These are phyloP conservation scores for Lichtheimia ramosa DNA, from an alignment of 371 early-diverging fungal genomes.

Conservation along the genomic window DNA sequence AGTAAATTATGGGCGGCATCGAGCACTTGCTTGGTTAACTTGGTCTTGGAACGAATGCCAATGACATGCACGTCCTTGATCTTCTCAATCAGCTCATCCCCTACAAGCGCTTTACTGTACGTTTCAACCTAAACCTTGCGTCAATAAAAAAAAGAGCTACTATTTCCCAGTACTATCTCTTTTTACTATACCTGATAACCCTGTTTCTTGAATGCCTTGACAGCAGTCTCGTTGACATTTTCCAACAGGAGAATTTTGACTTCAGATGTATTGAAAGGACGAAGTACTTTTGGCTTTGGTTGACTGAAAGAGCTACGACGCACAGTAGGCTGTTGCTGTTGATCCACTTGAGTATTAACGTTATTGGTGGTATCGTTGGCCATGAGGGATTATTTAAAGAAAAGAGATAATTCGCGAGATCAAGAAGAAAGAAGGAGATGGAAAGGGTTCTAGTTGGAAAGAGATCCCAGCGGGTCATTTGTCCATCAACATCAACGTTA, in stretches of 20 bases:
- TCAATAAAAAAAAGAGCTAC: too few relatives aligned
- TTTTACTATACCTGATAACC: conserved; percentile 82
- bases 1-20: conserved; percentile 85
- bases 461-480: too few relatives aligned
- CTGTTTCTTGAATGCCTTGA: conserved; percentile 77
- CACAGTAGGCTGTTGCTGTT: neutral
- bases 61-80: conserved; percentile 92
- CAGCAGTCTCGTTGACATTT: conserved; percentile 85
- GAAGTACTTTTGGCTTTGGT: conserved; percentile 48
- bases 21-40: conserved; percentile 84
- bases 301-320: conserved; percentile 21
- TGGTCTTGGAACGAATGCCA: conserved; percentile 94
- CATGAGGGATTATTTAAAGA: conserved; percentile 9
- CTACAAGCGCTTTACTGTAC: conserved; percentile 84
- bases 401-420: neutral
- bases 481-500: too few relatives aligned
- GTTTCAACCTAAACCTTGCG: conserved; percentile 70
- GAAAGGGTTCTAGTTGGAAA: too few relatives aligned
- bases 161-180: neutral
- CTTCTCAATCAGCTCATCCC: conserved; percentile 87
- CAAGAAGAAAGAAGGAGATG: neutral
- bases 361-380: conserved; percentile 14
- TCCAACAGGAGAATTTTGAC: conserved; percentile 89
- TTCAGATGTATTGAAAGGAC: conserved; percentile 69
- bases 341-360: too few relatives aligned